Percentiles rank a stretch among this genome's conserved stretches.
These are phyloP conservation scores for Papilionanthe hybrid DNA, from an alignment of 116 monocot species.

Conservation along the genomic window DNA sequence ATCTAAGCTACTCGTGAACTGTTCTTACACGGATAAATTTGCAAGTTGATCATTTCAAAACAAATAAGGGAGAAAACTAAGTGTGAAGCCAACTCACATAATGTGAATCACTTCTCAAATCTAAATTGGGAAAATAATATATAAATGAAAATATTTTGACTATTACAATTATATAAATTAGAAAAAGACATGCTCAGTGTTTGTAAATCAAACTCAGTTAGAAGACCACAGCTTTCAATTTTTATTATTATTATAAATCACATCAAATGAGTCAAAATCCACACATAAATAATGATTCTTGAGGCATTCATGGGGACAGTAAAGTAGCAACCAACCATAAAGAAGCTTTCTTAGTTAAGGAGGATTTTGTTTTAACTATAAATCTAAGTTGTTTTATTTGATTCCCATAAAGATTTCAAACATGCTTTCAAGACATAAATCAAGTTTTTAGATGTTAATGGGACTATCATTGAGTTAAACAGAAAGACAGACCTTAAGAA, in stretches of 20 bases:
- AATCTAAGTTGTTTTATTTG: neutral
- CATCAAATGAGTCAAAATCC: neutral
- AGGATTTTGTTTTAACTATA: neutral
- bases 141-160: neutral
- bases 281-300: neutral
- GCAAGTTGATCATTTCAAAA: neutral
- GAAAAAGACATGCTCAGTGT: neutral
- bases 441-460: neutral
- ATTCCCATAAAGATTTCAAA: neutral
- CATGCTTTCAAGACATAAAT: neutral
- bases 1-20: neutral
- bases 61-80: neutral
- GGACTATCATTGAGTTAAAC: neutral
- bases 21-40: neutral
- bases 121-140: neutral
- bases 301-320: neutral
- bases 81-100: neutral
- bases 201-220: neutral
- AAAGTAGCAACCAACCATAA: neutral
- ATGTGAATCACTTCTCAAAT: neutral
- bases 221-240: neutral
- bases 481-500: constrained; percentile 62
- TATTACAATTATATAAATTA: neutral
- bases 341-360: neutral
- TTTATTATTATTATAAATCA: neutral